Percentiles rank a stretch among this genome's conserved stretches.
phyloP scores from a whole-genome alignment of 2,329 filamentous ascomycete genomes.

The Aspergillus aculeatus region DNA sequence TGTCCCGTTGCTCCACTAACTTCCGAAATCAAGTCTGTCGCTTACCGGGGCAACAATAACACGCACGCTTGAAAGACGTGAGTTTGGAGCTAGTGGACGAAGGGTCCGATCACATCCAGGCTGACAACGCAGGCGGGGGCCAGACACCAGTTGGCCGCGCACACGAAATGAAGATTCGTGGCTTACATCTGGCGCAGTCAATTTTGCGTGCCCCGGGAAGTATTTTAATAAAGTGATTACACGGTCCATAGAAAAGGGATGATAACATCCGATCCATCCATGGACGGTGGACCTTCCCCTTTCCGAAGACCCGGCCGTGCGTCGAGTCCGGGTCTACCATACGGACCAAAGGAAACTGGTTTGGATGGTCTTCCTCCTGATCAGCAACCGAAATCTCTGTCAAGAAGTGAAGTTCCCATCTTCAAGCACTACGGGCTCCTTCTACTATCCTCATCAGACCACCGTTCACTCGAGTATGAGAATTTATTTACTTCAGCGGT shows the following conservation, averaged over 20 bases:
- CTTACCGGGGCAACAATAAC: neutral
- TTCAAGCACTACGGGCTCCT: neutral
- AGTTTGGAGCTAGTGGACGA: neutral
- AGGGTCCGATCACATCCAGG: conserved; percentile 3
- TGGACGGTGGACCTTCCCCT: neutral
- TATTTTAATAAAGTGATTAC: neutral
- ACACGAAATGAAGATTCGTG: neutral
- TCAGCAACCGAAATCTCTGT: neutral
- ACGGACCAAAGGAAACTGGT: neutral
- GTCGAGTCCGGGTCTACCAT: neutral
- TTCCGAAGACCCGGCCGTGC: neutral
- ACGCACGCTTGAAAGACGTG: neutral
- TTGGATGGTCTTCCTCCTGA: neutral
- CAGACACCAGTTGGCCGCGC: neutral
- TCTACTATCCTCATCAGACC: neutral
- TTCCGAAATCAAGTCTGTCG: neutral
- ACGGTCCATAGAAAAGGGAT: neutral
- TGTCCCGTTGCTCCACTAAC: neutral
- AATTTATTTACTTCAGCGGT: neutral
- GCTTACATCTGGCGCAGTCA: neutral
- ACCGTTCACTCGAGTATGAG: neutral
- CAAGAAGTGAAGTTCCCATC: neutral
- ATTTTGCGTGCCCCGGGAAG: neutral
- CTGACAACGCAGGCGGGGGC: neutral
- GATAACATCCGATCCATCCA: neutral